These are phyloP conservation scores for Phytophthora ohioensis DNA, from an alignment of 352 stramenopile genomes.

Conservation along the genomic window DNA sequence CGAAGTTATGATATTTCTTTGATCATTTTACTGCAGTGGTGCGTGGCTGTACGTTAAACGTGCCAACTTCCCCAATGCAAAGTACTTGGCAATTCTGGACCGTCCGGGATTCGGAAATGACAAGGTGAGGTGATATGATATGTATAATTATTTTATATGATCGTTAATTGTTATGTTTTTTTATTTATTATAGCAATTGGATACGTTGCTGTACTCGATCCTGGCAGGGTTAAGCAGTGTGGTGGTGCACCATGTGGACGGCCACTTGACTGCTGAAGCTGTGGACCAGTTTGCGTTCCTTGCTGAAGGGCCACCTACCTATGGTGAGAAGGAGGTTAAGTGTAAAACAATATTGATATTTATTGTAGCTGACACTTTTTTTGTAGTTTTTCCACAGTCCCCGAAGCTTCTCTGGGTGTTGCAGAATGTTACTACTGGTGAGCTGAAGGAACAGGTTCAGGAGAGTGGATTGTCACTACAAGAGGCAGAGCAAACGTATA, in stretches of 20 bases:
- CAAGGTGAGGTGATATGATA: conserved; percentile 29
- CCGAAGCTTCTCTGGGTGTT: conserved; percentile 81
- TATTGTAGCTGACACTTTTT: background rate
- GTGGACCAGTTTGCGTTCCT: conserved; percentile 73
- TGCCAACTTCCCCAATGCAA: conserved; percentile 67
- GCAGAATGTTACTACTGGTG: conserved; percentile 63
- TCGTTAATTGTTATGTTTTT: background rate
- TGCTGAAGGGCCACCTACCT: conserved; percentile 35
- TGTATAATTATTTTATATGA: conserved; percentile 5
- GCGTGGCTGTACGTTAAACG: conserved; percentile 83
- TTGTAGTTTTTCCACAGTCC: conserved; percentile 70
- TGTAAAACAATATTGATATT: background rate
- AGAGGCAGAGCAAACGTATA: conserved; percentile 67
- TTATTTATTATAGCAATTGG: conserved; percentile 47
- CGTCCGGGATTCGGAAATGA: conserved; percentile 53
- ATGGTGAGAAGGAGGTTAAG: conserved; percentile 23
- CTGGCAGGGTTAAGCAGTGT: conserved; percentile 76
- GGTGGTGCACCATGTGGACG: conserved; percentile 73
- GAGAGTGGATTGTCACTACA: conserved; percentile 62
- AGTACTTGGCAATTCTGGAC: conserved; percentile 80
- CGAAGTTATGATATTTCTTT: background rate
- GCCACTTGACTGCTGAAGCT: conserved; percentile 56
- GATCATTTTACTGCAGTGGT: conserved; percentile 24
- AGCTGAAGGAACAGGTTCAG: conserved; percentile 73
- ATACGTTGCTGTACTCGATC: conserved; percentile 74